Percentiles rank a stretch among this genome's conserved stretches.
phyloP scores from a whole-genome alignment of 78 protist species.

The Protostelium mycophagum region DNA sequence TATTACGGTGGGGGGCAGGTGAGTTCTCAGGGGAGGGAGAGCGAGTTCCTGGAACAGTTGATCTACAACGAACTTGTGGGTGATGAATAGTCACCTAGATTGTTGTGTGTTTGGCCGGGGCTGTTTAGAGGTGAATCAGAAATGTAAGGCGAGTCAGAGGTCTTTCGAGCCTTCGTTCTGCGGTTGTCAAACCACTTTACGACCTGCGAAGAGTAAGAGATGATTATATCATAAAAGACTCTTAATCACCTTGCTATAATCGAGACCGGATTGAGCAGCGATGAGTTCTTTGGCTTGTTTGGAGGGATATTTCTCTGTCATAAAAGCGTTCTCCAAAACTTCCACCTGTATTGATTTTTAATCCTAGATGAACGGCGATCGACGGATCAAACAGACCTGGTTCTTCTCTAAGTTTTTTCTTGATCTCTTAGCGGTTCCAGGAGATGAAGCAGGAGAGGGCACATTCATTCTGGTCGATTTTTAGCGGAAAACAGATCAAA shows the following conservation, averaged over 20 bases:
- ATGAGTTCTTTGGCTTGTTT: neutral
- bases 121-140: neutral
- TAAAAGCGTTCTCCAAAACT: neutral
- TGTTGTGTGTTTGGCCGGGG: neutral
- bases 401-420: neutral
- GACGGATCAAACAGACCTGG: neutral
- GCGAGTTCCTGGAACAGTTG: neutral
- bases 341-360: neutral
- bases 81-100: neutral
- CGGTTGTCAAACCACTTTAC: neutral
- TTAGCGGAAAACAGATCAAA: too few relatives aligned
- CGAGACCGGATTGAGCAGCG: neutral
- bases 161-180: neutral
- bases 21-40: neutral
- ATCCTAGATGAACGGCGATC: neutral
- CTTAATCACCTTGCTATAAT: neutral
- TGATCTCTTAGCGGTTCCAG: neutral
- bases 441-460: neutral
- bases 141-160: neutral
- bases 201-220: neutral
- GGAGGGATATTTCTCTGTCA: neutral
- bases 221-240: neutral
- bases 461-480: neutral
- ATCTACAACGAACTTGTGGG: neutral
- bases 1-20: neutral